Evolutionary conservation across 345 rosid genomes (phyloP).

Genomic region (Syzygium aromaticum): DNA sequence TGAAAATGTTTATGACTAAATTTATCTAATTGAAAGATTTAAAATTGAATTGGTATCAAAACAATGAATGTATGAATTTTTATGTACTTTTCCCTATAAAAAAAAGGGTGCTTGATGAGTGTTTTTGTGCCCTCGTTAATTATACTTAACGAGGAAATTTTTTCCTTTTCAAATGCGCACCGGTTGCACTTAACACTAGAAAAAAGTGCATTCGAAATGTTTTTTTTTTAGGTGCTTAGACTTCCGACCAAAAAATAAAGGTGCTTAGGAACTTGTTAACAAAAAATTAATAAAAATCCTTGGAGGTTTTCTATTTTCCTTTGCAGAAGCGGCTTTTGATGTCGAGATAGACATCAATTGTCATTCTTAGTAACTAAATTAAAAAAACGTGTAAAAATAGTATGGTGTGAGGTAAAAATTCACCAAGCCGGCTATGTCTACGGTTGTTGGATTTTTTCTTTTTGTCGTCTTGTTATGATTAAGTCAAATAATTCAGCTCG

Average conservation of each 20-base stretch:
- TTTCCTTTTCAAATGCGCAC: not conserved
- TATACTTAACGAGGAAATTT: not conserved
- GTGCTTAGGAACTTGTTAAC: not conserved
- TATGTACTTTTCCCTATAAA: too few species aligned
- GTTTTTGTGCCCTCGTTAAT: not conserved
- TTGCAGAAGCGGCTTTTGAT: not conserved
- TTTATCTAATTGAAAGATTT: too few species aligned
- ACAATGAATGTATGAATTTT: too few species aligned
- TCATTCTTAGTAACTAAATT: not conserved
- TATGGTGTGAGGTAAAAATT: too few species aligned
- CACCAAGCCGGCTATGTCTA: not conserved
- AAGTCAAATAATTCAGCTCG: not conserved
- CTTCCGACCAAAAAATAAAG: not conserved
- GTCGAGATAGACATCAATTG: not conserved
- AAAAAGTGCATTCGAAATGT: not conserved
- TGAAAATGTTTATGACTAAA: too few species aligned
- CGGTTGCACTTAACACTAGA: not conserved
- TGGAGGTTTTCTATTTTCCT: not conserved
- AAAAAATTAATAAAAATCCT: not conserved
- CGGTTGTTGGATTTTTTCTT: not conserved
- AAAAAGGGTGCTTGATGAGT: not conserved
- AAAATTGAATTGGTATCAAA: too few species aligned
- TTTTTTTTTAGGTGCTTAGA: not conserved
- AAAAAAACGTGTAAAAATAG: too few species aligned
- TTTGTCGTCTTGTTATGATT: not conserved